Base-by-base conservation (phyloP, 495 filamentous ascomycete species). In the Penicillium robsamsonii region DNA sequence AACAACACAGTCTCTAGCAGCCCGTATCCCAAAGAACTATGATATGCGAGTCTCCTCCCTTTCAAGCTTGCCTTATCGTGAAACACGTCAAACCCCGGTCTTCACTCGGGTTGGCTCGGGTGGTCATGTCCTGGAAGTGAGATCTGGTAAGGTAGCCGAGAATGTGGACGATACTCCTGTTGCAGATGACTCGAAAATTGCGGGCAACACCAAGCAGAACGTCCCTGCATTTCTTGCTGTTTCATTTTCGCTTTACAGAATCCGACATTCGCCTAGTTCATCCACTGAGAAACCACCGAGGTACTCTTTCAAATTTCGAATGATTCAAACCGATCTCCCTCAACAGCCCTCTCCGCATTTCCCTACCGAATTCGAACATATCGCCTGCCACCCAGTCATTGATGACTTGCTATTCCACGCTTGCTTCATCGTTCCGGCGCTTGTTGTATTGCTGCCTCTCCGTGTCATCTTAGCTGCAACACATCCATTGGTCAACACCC, bases 171-270 rank as follows among this genome's bases (percentile, higher is more conserved):
- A 40, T 8, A 25, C 37, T 46, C 24, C 31, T 25, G 20, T 47
- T 43, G 13, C 49, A 18, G 29, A 35, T 53, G 37, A 24, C 15
- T 20, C 45, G 22, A 50, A n/a, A 4, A 6, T 18, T 33, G 10
- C 46, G 24, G 24, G 12, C 4, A n/a, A 12, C 9, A 5, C 20
- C 24, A 35, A 33, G 20, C 11, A 7, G 25, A 38, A 41, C n/a
- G 12, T 24, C 2, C 53, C 30, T 29, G 55, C 55, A 8, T 37
- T 65, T 12, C 22, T 59, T 40, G 46, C 35, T 30, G 17, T 67
- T 15, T 65, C 59, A 5, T 20, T 67, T 31, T 59, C 58, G 7
- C 24, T 67, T 3, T 51, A 62, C 44, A 55, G 52, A 44, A 20
- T 57, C 33, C 62, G 27, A 47, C 8, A 42, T 12, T 33, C 45